Evolutionary conservation across 345 rosid genomes (phyloP).

Genomic region (Eucalyptus pauciflora): DNA sequence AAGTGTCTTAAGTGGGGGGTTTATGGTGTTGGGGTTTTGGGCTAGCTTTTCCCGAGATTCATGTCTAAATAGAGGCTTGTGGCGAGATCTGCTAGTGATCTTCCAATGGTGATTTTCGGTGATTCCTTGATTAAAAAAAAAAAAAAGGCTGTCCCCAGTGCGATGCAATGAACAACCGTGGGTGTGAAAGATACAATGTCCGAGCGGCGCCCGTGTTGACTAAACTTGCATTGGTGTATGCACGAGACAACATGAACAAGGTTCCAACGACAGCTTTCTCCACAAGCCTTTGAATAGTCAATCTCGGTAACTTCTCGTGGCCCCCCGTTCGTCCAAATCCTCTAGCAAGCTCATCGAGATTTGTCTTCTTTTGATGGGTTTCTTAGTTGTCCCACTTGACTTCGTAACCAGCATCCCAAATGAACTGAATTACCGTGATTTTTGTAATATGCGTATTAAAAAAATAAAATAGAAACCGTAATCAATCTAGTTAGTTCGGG

Average conservation of each 20-base stretch:
- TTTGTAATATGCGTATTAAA: fast-evolving
- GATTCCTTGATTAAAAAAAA: too few species aligned
- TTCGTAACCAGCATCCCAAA: neutral
- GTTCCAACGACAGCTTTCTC: neutral
- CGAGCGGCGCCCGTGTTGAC: neutral
- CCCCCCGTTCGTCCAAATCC: neutral
- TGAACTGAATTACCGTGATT: neutral
- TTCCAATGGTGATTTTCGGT: too few species aligned
- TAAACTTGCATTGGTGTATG: neutral
- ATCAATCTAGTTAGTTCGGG: neutral
- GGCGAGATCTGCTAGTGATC: too few species aligned
- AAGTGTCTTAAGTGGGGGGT: too few species aligned
- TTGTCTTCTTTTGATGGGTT: neutral
- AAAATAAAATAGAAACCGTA: fast-evolving
- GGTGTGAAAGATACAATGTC: neutral
- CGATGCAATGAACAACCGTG: neutral
- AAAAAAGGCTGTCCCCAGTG: neutral
- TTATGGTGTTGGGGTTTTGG: too few species aligned
- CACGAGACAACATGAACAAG: neutral
- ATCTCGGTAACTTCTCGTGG: neutral
- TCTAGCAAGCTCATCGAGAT: neutral
- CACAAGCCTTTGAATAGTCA: neutral
- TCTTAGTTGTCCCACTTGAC: neutral
- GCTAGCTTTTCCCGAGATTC: too few species aligned
- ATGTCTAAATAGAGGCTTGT: too few species aligned